phyloP scores from a whole-genome alignment of 1,284 basidiomycete species.

The Polyporus tsugae region DNA sequence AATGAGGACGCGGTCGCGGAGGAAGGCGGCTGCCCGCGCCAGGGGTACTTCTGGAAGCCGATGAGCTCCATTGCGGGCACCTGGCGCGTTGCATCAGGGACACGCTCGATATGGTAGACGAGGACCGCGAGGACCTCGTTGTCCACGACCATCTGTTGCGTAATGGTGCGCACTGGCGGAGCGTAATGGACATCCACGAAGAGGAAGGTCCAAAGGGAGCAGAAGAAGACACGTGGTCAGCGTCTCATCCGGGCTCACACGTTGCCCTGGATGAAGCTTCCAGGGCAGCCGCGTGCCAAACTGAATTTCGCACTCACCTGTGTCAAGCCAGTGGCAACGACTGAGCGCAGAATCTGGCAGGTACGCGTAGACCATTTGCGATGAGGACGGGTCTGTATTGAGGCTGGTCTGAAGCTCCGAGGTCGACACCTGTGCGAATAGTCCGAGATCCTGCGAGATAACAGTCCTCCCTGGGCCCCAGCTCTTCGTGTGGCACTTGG shows the following conservation, averaged over 20 bases:
- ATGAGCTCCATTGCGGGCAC: constrained; percentile 66
- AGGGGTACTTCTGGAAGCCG: constrained; percentile 58
- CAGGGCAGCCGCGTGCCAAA: constrained; percentile 6
- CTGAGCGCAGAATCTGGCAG: constrained; percentile 68
- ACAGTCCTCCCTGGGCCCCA: constrained; percentile 55
- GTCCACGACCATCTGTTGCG: constrained; percentile 74
- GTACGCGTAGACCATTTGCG: constrained; percentile 50
- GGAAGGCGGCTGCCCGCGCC: constrained; percentile 27
- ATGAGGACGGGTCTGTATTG: constrained; percentile 33
- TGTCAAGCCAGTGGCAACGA: constrained; percentile 66
- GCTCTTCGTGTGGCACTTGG: constrained; percentile 68
- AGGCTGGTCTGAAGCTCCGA: constrained; percentile 33
- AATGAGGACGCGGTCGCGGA: constrained; percentile 33
- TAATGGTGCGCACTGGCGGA: constrained; percentile 58
- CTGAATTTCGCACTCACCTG: constrained; percentile 46
- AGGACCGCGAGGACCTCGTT: constrained; percentile 66
- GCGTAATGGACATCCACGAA: constrained; percentile 7
- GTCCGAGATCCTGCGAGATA: constrained; percentile 58
- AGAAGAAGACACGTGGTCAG: constrained; percentile 26
- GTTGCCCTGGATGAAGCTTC: constrained; percentile 25
- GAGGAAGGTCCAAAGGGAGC: constrained; percentile 4
- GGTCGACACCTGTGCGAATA: constrained; percentile 51
- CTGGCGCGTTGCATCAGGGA: constrained; percentile 47
- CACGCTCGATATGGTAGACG: constrained; percentile 71
- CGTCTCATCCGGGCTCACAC: constrained; percentile 30